Evolutionary conservation across 2,329 filamentous ascomycete species (phyloP).

Genomic region (Leptosphaerulina australis): DNA sequence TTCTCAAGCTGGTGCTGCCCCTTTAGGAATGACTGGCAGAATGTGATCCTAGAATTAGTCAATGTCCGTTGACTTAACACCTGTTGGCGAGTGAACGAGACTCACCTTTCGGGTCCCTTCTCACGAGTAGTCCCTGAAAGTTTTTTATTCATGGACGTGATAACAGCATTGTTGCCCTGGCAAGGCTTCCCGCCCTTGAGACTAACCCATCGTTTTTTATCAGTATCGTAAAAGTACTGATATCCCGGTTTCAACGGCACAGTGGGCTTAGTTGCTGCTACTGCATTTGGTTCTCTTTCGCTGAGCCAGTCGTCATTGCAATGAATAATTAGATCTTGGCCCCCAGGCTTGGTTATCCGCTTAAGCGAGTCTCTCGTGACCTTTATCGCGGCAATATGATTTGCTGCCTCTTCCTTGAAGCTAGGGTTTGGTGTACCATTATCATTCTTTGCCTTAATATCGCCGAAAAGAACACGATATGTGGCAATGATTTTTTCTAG

Average conservation of each 20-base stretch:
- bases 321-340: conserved; percentile 16
- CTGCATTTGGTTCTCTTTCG: conserved; percentile 3
- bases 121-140: not conserved
- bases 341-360: conserved; percentile 12
- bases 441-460: conserved; percentile 7
- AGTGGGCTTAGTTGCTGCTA: conserved; percentile 7
- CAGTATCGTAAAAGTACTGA: conserved; percentile 14
- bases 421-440: conserved; percentile 8
- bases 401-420: conserved; percentile 7
- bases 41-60: conserved; percentile 7
- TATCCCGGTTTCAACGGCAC: not conserved
- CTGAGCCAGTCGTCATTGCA: conserved; percentile 21
- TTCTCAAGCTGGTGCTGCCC: conserved; percentile 14
- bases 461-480: conserved; percentile 17
- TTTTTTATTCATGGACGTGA: conserved; percentile 13
- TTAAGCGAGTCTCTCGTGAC: conserved; percentile 11
- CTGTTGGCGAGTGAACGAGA: not conserved
- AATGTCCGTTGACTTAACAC: not conserved
- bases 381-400: conserved; percentile 15
- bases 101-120: conserved; percentile 7
- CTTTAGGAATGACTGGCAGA: conserved; percentile 11
- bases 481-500: conserved; percentile 15
- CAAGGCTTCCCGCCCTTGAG: conserved; percentile 18
- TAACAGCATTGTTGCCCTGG: conserved; percentile 11
- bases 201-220: conserved; percentile 7